Base-by-base conservation (phyloP, 2,329 filamentous ascomycete genomes). In the Trichophaea hybrida region DNA sequence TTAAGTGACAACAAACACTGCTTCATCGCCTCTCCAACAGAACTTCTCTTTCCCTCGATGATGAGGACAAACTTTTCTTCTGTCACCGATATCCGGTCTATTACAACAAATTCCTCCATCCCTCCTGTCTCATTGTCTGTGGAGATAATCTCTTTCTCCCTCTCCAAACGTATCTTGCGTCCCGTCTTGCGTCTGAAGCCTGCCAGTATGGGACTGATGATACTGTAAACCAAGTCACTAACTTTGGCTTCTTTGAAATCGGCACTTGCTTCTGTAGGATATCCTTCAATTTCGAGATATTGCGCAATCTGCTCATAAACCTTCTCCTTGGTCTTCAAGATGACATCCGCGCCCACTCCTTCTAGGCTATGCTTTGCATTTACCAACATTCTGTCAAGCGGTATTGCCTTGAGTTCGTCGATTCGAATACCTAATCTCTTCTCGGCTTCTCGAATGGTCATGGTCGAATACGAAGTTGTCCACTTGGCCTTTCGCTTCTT, bases 1-100 rank as follows among this genome's bases (percentile, higher is more conserved):
- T 60, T 61, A 48, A 54, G 48, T 17, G 56, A 43, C 5, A 61
- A n/a, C n/a, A n/a, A n/a, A n/a, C n/a, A n/a, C n/a, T n/a, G n/a
- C n/a, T n/a, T n/a, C n/a, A n/a, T n/a, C 38, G 58, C 53, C 51
- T 60, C 31, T 35, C 53, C 33, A 38, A 43, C 13, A 31, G 51
- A 57, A 31, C n/a, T n/a, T 24, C 32, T 13, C n/a, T 55, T 60
- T 60, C 31, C 17, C 49, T 50, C 44, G 7, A 50, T 50, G 13
- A 37, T 57, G n/a, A 57, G 40, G 34, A 57, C 58, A 43, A 57
- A 51, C 6, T 57, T 57, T 33, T 44, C 37, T 58, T 57, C 54
- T 44, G 38, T 60, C 17, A 58, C 12, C 13, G 17, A 51, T 10
- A 58, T 8, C 24, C 17, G 4, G 34, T 58, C 35, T 34, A 50